phyloP scores from a whole-genome alignment of 2,329 filamentous ascomycete genomes.

The Dactylellina cionopaga region DNA sequence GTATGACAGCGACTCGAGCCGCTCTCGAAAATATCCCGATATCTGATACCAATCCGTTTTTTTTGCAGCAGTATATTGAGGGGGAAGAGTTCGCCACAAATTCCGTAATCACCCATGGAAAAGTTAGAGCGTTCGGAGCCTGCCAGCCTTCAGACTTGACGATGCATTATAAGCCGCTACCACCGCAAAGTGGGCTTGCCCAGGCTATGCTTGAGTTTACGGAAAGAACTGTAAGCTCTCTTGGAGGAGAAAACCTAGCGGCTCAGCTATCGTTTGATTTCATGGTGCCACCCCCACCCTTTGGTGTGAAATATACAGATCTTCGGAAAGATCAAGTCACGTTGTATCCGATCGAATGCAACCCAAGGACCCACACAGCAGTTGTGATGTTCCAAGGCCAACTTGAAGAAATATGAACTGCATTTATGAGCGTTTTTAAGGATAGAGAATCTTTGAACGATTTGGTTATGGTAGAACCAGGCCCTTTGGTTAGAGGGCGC shows the following conservation, averaged over 20 bases:
- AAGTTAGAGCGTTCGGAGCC: conserved; percentile 73
- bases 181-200: conserved; percentile 66
- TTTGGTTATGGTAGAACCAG: conserved; percentile 15
- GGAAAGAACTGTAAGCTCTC: conserved; percentile 66
- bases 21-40: conserved; percentile 63
- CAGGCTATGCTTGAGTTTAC: conserved; percentile 74
- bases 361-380: conserved; percentile 75
- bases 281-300: conserved; percentile 63
- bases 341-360: conserved; percentile 76
- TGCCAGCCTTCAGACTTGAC: conserved; percentile 72
- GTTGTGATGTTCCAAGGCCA: conserved; percentile 68
- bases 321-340: conserved; percentile 38
- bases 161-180: conserved; percentile 74
- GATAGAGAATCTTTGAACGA: conserved; percentile 22
- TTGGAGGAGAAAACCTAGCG: conserved; percentile 69
- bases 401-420: conserved; percentile 63
- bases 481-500: conserved; percentile 52
- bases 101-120: conserved; percentile 72
- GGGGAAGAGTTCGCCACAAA: conserved; percentile 77
- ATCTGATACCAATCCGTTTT: conserved; percentile 68
- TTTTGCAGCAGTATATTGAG: conserved; percentile 75
- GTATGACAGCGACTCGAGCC: not conserved
- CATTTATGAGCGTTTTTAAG: conserved; percentile 67
- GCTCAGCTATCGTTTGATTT: conserved; percentile 79
- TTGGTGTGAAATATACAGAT: conserved; percentile 20